phyloP scores from a whole-genome alignment of 257 asterid species.

The Craterostigma plantagineum region DNA sequence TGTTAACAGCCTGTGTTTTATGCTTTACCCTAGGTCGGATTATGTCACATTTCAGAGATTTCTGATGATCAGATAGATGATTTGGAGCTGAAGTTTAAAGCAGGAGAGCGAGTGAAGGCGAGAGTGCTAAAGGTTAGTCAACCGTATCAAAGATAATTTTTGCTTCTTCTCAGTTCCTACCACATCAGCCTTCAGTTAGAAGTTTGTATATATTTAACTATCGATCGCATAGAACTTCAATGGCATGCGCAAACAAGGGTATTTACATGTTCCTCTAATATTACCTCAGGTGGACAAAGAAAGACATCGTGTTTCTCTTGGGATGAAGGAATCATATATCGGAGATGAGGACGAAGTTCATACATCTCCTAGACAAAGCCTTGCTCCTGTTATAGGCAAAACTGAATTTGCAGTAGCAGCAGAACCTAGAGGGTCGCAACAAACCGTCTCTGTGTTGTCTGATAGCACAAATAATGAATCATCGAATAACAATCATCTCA shows the following conservation, averaged over 20 bases:
- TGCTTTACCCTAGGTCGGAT: slow-evolving; percentile 55
- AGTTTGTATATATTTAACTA: neutral
- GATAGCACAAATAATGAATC: slow-evolving; percentile 10
- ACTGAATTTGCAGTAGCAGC: slow-evolving; percentile 15
- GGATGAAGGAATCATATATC: slow-evolving; percentile 72
- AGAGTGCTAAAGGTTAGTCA: slow-evolving; percentile 77
- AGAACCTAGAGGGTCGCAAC: slow-evolving; percentile 14
- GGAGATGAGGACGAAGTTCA: slow-evolving; percentile 19
- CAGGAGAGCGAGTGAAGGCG: slow-evolving; percentile 57
- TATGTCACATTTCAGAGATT: slow-evolving; percentile 90
- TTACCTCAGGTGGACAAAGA: slow-evolving; percentile 77
- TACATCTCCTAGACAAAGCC: slow-evolving; percentile 13
- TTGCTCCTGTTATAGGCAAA: slow-evolving; percentile 12
- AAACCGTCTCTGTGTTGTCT: slow-evolving; percentile 12
- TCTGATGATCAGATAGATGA: slow-evolving; percentile 53
- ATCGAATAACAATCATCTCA: slow-evolving; percentile 17
- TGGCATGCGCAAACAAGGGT: neutral
- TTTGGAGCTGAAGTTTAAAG: slow-evolving; percentile 33
- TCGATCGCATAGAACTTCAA: too few relatives aligned
- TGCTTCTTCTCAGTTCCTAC: neutral
- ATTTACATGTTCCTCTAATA: slow-evolving; percentile 1
- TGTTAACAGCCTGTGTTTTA: slow-evolving; percentile 6
- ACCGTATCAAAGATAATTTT: neutral
- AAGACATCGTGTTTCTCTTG: slow-evolving; percentile 66
- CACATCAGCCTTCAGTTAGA: neutral